phyloP scores from a whole-genome alignment of 164 flowering plant genomes.

The Annona squamosa region DNA sequence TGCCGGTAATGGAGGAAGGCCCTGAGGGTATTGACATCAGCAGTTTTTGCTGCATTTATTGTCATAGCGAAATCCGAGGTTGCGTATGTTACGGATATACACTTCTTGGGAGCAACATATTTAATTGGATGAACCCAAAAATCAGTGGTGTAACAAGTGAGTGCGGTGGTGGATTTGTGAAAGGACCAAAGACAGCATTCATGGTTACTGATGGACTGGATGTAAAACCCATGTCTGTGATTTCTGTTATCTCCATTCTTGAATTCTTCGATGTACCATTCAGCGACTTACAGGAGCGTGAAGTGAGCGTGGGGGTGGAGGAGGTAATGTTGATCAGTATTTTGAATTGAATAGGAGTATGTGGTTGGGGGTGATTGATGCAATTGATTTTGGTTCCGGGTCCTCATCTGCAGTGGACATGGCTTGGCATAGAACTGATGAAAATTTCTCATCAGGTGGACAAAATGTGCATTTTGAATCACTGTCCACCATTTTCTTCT shows the following conservation, averaged over 20 bases:
- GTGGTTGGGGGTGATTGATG: background rate
- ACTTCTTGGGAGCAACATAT: accelerated
- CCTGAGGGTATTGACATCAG: background rate
- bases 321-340: background rate
- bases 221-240: background rate
- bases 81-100: background rate
- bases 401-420: background rate
- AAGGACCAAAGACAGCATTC: background rate
- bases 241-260: background rate
- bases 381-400: background rate
- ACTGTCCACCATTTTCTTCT: background rate
- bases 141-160: background rate
- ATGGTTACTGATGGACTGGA: slow-evolving; percentile 2
- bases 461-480: too few relatives aligned
- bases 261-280: background rate
- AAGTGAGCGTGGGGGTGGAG: background rate
- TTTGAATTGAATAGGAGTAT: background rate
- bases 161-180: background rate
- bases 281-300: background rate
- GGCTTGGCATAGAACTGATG: background rate
- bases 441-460: too few relatives aligned
- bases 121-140: background rate
- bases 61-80: too few relatives aligned
- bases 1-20: background rate
- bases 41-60: background rate